These are phyloP conservation scores for Metschnikowia drakensbergensis DNA, from an alignment of 805 yeast genomes.

Conservation along the genomic window DNA sequence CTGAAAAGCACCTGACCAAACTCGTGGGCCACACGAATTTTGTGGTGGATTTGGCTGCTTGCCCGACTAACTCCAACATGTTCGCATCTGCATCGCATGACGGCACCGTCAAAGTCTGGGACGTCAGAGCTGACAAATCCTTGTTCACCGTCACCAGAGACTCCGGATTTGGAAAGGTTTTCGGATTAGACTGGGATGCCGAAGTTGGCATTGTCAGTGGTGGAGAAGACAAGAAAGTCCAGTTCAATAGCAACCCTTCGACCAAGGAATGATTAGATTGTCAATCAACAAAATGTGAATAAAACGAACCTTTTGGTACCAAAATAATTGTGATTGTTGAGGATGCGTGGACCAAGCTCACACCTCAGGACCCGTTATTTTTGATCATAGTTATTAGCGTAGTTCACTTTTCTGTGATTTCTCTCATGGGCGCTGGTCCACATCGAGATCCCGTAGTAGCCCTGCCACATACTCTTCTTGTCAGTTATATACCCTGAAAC, in stretches of 20 bases:
- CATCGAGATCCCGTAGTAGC: constrained; percentile 64
- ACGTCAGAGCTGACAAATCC: constrained; percentile 77
- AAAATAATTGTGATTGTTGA: too few species aligned
- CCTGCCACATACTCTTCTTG: constrained; percentile 66
- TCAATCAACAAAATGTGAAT: too few species aligned
- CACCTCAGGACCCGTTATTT: too few species aligned
- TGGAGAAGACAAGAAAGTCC: constrained; percentile 91
- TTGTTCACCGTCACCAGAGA: constrained; percentile 82
- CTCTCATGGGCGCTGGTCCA: constrained; percentile 45
- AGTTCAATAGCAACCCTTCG: constrained; percentile 53
- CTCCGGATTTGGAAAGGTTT: constrained; percentile 59
- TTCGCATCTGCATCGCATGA: constrained; percentile 93
- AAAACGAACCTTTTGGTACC: too few species aligned
- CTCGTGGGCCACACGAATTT: constrained; percentile 88
- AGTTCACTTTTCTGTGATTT: constrained; percentile 15
- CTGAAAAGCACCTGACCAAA: constrained; percentile 63
- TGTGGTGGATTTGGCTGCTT: constrained; percentile 71
- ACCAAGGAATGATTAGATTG: neutral
- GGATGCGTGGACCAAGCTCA: too few species aligned
- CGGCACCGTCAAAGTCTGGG: constrained; percentile 95
- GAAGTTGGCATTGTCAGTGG: constrained; percentile 85
- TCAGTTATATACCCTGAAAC: constrained; percentile 64
- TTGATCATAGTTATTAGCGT: neutral
- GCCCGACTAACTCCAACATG: constrained; percentile 77
- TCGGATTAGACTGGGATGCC: constrained; percentile 80